Evolutionary conservation across 1,284 basidiomycete genomes (phyloP).

Genomic region (Boletus mariae): DNA sequence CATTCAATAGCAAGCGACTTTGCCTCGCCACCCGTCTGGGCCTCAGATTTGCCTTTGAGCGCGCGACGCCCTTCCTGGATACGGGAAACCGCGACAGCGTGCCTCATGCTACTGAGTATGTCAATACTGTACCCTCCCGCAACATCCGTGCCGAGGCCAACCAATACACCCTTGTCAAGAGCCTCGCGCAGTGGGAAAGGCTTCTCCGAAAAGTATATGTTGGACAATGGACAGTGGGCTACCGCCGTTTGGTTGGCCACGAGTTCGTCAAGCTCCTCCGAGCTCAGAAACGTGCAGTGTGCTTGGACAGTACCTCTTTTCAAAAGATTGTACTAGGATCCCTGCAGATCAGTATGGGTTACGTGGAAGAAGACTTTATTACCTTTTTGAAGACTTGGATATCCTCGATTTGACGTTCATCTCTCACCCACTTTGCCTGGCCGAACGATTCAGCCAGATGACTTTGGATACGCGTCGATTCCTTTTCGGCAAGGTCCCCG

Average conservation of each 20-base stretch:
- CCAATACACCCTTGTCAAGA: slow-evolving; percentile 54
- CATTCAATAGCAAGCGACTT: slow-evolving; percentile 57
- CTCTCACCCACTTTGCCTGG: slow-evolving; percentile 67
- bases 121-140: slow-evolving; percentile 80
- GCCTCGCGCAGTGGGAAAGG: slow-evolving; percentile 76
- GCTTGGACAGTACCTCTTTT: slow-evolving; percentile 70
- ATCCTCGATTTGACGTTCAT: slow-evolving; percentile 60
- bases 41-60: slow-evolving; percentile 20
- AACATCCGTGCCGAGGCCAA: slow-evolving; percentile 82
- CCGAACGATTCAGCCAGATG: slow-evolving; percentile 76
- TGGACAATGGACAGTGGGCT: slow-evolving; percentile 84
- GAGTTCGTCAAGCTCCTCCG: slow-evolving; percentile 51
- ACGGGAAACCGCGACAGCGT: slow-evolving; percentile 67
- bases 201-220: slow-evolving; percentile 77
- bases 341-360: slow-evolving; percentile 5
- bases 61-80: slow-evolving; percentile 60
- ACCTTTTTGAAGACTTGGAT: slow-evolving; percentile 72
- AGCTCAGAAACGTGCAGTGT: slow-evolving; percentile 75
- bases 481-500: slow-evolving; percentile 44
- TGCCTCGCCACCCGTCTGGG: background rate
- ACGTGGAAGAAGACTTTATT: slow-evolving; percentile 11
- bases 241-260: slow-evolving; percentile 54
- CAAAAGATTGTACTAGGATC: slow-evolving; percentile 52
- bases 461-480: slow-evolving; percentile 59
- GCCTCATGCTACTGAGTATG: slow-evolving; percentile 75